These are phyloP conservation scores for Uncinocarpus reesii DNA, from an alignment of 2,329 filamentous ascomycete species.

Conservation along the genomic window DNA sequence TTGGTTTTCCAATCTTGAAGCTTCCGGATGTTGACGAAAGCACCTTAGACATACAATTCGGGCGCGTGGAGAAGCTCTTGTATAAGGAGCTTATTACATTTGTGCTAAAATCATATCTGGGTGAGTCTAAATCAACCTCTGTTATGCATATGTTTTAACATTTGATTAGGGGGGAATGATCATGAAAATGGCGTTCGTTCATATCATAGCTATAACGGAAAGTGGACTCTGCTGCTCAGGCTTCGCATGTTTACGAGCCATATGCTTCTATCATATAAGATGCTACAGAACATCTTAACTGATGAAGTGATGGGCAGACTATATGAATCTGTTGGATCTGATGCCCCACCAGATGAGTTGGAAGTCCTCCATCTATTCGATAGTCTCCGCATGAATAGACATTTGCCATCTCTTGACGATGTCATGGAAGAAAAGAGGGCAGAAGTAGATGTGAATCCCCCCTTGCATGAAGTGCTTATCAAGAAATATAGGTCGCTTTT, in stretches of 20 bases:
- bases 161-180: neutral
- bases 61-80: slow-evolving; percentile 42
- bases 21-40: slow-evolving; percentile 42
- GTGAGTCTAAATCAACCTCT: slow-evolving; percentile 15
- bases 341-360: slow-evolving; percentile 18
- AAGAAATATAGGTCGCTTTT: neutral
- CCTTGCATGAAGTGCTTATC: neutral
- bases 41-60: slow-evolving; percentile 41
- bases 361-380: slow-evolving; percentile 20
- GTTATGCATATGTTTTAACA: neutral
- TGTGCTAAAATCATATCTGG: slow-evolving; percentile 27
- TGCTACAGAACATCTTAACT: slow-evolving; percentile 39
- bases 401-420: slow-evolving; percentile 10
- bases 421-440: slow-evolving; percentile 25
- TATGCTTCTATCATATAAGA: slow-evolving; percentile 39
- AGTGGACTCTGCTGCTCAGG: slow-evolving; percentile 37
- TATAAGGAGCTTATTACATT: slow-evolving; percentile 44
- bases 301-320: slow-evolving; percentile 39
- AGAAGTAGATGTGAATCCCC: neutral
- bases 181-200: neutral
- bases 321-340: slow-evolving; percentile 23
- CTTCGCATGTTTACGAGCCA: slow-evolving; percentile 45
- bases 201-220: slow-evolving; percentile 1
- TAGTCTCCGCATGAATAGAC: slow-evolving; percentile 6
- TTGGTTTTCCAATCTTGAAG: slow-evolving; percentile 45